A percentile compares a stretch with the other conserved stretches of the same genome.
phyloP scores from a whole-genome alignment of 495 filamentous ascomycete genomes.

The Articulospora tetracladia region DNA sequence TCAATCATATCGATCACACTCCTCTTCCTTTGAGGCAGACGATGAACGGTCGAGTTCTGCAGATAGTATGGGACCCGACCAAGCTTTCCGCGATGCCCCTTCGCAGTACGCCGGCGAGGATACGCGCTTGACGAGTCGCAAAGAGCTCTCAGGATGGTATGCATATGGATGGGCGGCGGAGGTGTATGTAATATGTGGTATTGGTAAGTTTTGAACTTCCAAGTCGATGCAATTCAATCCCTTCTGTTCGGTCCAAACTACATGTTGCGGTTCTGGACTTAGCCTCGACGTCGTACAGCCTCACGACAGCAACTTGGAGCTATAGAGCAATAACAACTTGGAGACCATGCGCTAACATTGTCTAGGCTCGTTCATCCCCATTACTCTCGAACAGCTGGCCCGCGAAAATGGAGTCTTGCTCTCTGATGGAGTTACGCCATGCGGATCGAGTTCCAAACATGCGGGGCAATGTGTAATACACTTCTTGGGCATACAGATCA shows the following conservation, averaged over 20 bases:
- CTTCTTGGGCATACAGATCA: conserved; percentile 79
- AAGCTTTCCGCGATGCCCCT: conserved; percentile 15
- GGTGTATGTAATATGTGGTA: conserved; percentile 93
- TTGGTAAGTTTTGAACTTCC: conserved; percentile 30
- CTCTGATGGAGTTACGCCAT: conserved; percentile 69
- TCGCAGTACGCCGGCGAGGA: conserved; percentile 77
- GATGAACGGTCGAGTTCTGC: conserved; percentile 54
- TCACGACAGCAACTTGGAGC: background rate
- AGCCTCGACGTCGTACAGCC: background rate
- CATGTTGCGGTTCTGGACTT: background rate
- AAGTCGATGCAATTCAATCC: background rate
- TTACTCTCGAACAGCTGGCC: conserved; percentile 89
- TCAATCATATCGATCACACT: conserved; percentile 18
- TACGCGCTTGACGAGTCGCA: conserved; percentile 76
- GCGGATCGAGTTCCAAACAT: conserved; percentile 41
- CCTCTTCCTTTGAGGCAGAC: conserved; percentile 56
- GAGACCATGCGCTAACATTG: conserved; percentile 11
- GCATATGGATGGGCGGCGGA: conserved; percentile 97
- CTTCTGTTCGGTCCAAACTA: background rate
- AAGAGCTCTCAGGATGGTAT: conserved; percentile 92
- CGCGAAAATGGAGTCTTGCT: conserved; percentile 83
- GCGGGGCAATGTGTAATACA: conserved; percentile 75
- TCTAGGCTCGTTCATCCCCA: conserved; percentile 90
- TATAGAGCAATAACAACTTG: background rate
- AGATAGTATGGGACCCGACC: conserved; percentile 28